phyloP scores from a whole-genome alignment of 768 basidiomycete genomes.

The Boletus reticuloceps region DNA sequence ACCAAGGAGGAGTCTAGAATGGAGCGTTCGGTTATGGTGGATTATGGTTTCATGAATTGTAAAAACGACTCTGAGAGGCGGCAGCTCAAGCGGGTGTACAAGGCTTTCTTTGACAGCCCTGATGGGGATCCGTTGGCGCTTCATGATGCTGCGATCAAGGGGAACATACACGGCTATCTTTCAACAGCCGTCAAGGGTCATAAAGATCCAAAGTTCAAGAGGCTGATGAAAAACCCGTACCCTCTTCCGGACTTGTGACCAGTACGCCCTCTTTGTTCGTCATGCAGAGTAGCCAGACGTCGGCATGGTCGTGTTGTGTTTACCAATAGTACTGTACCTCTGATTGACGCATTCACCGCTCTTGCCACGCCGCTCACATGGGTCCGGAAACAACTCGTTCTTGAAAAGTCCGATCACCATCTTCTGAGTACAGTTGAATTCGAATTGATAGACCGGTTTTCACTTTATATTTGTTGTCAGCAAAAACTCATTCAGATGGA shows the following conservation, averaged over 20 bases:
- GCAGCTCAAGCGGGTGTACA: not conserved
- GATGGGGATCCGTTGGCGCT: not conserved
- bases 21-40: not conserved
- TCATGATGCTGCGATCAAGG: not conserved
- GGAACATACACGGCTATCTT: not conserved
- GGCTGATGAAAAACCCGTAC: not conserved
- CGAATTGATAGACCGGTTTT: too few species aligned
- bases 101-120: not conserved
- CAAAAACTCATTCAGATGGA: too few species aligned
- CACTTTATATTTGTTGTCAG: too few species aligned
- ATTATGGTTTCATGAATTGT: conserved; percentile 4
- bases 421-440: too few species aligned
- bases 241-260: conserved; percentile 1
- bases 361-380: too few species aligned
- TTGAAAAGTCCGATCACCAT: too few species aligned
- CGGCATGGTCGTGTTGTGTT: too few species aligned
- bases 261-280: too few species aligned
- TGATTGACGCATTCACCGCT: too few species aligned
- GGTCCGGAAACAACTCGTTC: too few species aligned
- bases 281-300: too few species aligned
- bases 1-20: not conserved
- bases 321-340: too few species aligned
- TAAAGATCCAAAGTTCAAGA: not conserved
- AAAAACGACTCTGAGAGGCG: not conserved
- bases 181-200: not conserved